Percentiles rank a stretch among this genome's conserved stretches.
Conservation (phyloP, 2,329 filamentous ascomycete genomes). For the Falciphora oryzae region DNA sequence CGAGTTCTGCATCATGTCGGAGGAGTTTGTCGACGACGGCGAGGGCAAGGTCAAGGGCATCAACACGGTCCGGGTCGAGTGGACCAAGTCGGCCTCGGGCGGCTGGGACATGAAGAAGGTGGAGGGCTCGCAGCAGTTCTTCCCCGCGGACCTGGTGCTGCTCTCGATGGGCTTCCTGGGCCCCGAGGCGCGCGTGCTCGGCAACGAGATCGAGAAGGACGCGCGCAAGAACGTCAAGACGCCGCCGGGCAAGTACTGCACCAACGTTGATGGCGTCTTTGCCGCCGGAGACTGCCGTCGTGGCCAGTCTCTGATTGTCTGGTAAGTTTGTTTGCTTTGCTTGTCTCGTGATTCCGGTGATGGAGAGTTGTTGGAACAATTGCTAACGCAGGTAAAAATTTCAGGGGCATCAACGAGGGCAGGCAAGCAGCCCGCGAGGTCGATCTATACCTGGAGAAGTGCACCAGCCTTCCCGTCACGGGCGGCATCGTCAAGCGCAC, state of each 20-base stretch:
- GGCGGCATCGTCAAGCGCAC: conserved; percentile 86
- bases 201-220: conserved; percentile 86
- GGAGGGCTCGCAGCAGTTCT: conserved; percentile 89
- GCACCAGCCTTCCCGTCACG: conserved; percentile 77
- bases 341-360: no score
- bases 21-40: conserved; percentile 90
- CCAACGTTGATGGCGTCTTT: conserved; percentile 83
- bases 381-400: conserved; percentile 26
- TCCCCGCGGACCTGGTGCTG: conserved; percentile 90
- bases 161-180: conserved; percentile 97
- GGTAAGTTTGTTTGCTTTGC: conserved; percentile 53
- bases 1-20: conserved; percentile 97
- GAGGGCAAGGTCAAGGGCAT: conserved; percentile 87
- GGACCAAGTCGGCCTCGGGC: conserved; percentile 82
- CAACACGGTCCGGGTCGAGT: conserved; percentile 92
- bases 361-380: conserved; percentile 7
- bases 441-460: conserved; percentile 76
- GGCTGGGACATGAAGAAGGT: conserved; percentile 99
- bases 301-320: conserved; percentile 93
- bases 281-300: conserved; percentile 92
- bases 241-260: conserved; percentile 76
- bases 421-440: conserved; percentile 89
- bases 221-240: conserved; percentile 96
- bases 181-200: conserved; percentile 81
- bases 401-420: conserved; percentile 92